These are phyloP conservation scores for Pyrenochaeta sp. DNA, from an alignment of 2,329 filamentous ascomycete species.

Conservation along the genomic window DNA sequence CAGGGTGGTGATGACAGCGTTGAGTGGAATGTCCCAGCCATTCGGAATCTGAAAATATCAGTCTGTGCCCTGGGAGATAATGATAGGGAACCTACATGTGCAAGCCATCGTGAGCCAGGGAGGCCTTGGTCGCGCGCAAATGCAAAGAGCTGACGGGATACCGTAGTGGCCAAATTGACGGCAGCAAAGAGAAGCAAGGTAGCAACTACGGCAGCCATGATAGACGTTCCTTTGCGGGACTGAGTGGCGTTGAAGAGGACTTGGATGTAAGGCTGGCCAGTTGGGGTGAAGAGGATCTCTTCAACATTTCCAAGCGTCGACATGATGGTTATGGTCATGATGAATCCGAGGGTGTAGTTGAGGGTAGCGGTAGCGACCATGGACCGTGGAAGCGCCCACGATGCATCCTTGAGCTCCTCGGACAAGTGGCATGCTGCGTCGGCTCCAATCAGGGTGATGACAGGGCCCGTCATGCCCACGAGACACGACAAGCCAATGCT, in stretches of 20 bases:
- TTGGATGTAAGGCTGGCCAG: slow-evolving; percentile 27
- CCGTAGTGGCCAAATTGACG: slow-evolving; percentile 24
- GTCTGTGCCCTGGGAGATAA: not conserved
- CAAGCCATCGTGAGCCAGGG: slow-evolving; percentile 20
- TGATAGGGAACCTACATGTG: slow-evolving; percentile 15
- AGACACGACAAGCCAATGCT: slow-evolving; percentile 51
- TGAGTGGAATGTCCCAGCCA: slow-evolving; percentile 32
- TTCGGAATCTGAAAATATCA: slow-evolving; percentile 15
- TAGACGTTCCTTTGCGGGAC: slow-evolving; percentile 20
- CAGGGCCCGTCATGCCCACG: slow-evolving; percentile 44
- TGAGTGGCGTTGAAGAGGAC: slow-evolving; percentile 28
- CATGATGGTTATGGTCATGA: slow-evolving; percentile 30
- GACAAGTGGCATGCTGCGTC: slow-evolving; percentile 44
- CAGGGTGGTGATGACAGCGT: slow-evolving; percentile 25
- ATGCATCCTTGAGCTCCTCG: slow-evolving; percentile 36
- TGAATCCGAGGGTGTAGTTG: slow-evolving; percentile 43
- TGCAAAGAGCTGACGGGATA: slow-evolving; percentile 36
- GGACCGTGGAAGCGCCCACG: slow-evolving; percentile 35
- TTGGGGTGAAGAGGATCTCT: slow-evolving; percentile 9
- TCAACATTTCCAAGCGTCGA: slow-evolving; percentile 4
- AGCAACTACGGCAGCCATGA: slow-evolving; percentile 26
- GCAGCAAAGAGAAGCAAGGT: slow-evolving; percentile 16
- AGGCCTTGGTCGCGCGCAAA: slow-evolving; percentile 38
- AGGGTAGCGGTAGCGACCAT: slow-evolving; percentile 45
- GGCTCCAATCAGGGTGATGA: slow-evolving; percentile 42